These are phyloP conservation scores for Alternaria sp. DNA, from an alignment of 2,329 filamentous ascomycete genomes.

Conservation along the genomic window DNA sequence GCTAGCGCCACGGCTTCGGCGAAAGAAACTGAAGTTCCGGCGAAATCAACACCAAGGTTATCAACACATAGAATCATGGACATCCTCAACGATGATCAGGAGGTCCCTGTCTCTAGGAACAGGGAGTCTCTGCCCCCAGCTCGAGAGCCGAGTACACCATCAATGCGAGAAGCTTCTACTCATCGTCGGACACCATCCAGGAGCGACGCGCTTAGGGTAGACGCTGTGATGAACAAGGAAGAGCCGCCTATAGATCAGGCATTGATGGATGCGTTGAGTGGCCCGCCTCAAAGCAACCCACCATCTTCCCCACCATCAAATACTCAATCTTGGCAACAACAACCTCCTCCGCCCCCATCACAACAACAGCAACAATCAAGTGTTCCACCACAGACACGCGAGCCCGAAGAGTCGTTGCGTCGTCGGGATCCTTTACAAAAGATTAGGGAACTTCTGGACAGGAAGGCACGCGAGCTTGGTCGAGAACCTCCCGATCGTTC, in stretches of 20 bases:
- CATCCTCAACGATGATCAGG: slow-evolving; percentile 48
- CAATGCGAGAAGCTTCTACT: slow-evolving; percentile 17
- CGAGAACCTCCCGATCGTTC: slow-evolving; percentile 29
- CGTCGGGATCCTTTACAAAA: slow-evolving; percentile 38
- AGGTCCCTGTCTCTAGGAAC: slow-evolving; percentile 35
- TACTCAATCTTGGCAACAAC: slow-evolving; percentile 24
- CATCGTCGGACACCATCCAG: slow-evolving; percentile 33
- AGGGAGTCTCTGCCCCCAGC: slow-evolving; percentile 27
- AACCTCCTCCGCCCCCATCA: background rate
- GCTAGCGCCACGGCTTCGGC: slow-evolving; percentile 14
- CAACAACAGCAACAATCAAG: slow-evolving; percentile 13
- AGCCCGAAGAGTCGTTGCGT: slow-evolving; percentile 36
- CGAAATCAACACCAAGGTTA: slow-evolving; percentile 35
- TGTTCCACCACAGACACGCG: slow-evolving; percentile 22
- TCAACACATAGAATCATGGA: slow-evolving; percentile 51
- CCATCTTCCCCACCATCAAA: slow-evolving; percentile 31
- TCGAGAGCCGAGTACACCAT: slow-evolving; percentile 31
- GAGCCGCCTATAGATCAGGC: slow-evolving; percentile 35
- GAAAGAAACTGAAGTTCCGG: slow-evolving; percentile 26
- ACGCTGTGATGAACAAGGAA: slow-evolving; percentile 29
- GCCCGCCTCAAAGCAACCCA: slow-evolving; percentile 28
- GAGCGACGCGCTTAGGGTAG: slow-evolving; percentile 26
- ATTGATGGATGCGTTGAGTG: slow-evolving; percentile 32
- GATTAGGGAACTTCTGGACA: slow-evolving; percentile 38
- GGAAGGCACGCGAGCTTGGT: slow-evolving; percentile 35